Conservation (phyloP, 257 asterid species). For the Solanum arcanum region DNA sequence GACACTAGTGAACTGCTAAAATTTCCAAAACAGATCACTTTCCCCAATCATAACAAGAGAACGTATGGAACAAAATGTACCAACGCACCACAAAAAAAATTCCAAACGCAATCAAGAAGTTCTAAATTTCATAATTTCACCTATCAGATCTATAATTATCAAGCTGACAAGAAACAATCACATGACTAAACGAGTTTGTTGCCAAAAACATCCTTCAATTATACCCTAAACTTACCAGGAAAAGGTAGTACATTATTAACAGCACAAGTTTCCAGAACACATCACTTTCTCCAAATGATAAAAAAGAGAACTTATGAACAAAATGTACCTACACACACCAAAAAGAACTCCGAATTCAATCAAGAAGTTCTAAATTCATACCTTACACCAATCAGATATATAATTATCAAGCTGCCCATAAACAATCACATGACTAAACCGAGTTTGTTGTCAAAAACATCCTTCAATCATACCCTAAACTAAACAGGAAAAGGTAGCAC, state of each 20-base stretch:
- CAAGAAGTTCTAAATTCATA: not conserved
- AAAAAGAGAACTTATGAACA: not conserved
- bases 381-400: not conserved
- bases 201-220: too few relatives aligned
- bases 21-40: not conserved
- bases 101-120: too few relatives aligned
- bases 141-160: too few relatives aligned
- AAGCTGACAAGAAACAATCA: too few relatives aligned
- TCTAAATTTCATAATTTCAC: too few relatives aligned
- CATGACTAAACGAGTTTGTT: too few relatives aligned
- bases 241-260: not conserved
- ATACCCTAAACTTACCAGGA: not conserved
- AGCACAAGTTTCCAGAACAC: not conserved
- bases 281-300: not conserved
- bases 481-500: too few relatives aligned
- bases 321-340: not conserved
- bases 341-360: not conserved
- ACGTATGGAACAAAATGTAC: not conserved
- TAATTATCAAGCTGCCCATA: too few relatives aligned
- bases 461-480: not conserved
- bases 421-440: too few relatives aligned
- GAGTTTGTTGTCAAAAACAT: not conserved
- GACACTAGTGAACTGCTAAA: not conserved
- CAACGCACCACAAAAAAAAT: too few relatives aligned
- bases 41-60: not conserved